These are phyloP conservation scores for Chaetomidium leptoderma DNA, from an alignment of 495 filamentous ascomycete species.

Conservation along the genomic window DNA sequence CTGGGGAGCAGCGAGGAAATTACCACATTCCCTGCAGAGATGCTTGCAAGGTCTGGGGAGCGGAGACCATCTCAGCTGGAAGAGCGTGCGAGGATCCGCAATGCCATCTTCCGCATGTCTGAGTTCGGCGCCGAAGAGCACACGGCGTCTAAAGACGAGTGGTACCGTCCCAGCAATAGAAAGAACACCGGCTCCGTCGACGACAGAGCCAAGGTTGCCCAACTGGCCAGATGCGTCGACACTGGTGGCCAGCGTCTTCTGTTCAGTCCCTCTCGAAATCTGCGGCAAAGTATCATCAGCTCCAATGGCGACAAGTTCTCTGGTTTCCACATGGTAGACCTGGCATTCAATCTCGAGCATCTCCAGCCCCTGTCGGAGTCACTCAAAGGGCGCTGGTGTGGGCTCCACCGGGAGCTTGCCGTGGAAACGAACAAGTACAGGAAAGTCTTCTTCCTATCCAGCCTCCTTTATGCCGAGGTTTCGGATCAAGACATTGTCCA, in stretches of 20 bases:
- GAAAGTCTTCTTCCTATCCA: constrained; percentile 19
- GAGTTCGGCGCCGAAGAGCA: constrained; percentile 54
- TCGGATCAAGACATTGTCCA: constrained; percentile 14
- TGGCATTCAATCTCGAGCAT: constrained; percentile 8
- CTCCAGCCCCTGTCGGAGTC: neutral
- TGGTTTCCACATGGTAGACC: neutral
- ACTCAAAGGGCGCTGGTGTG: constrained; percentile 11
- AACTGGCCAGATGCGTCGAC: constrained; percentile 3
- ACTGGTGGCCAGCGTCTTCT: neutral
- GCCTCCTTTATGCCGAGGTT: constrained; percentile 15
- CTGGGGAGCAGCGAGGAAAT: neutral
- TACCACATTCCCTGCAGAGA: neutral
- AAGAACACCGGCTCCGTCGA: constrained; percentile 8
- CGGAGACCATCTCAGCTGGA: constrained; percentile 22
- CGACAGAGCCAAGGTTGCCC: neutral
- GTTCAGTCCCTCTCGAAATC: neutral
- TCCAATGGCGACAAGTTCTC: constrained; percentile 9
- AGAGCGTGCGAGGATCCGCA: constrained; percentile 43
- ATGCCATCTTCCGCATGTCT: constrained; percentile 43
- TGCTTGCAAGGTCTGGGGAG: neutral
- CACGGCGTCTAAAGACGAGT: constrained; percentile 24
- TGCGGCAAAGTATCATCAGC: neutral
- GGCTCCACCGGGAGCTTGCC: constrained; percentile 13
- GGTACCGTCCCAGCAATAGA: neutral
- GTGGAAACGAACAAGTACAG: constrained; percentile 12